Evolutionary conservation across 495 filamentous ascomycete species (phyloP), one percentile per base, ranked within the genome.

Genomic region (Bacidia gigantensis): DNA sequence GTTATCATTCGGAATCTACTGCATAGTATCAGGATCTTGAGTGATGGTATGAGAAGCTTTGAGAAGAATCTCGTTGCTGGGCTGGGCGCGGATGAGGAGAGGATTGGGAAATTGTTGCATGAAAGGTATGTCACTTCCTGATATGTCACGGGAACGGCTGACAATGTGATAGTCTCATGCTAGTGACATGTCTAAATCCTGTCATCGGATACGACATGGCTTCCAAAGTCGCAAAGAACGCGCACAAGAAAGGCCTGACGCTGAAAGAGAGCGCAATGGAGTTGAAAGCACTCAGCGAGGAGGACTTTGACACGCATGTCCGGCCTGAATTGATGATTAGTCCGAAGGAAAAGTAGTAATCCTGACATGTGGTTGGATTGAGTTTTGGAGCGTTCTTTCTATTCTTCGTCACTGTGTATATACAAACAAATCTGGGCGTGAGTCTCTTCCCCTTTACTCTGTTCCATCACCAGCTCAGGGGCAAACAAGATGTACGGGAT

Each of bases 201-300:
- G 86, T 96, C 65, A 98, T 98, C 66, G 92, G 92, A 29, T 98
- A 98, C 71, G 92, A 98, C 64, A 92, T 89, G 84, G 92, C 92
- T 44, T 86, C 80, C 65, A 96, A 95, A 75, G 90, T 96, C 12
- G 92, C 92, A 58, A 98, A 98, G 85, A 92, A 98, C 65, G 92
- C 92, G 18, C 92, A 98, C 74, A 95, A 96, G 82, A 97, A 96
- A 80, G 88, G 88, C 25, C 67, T 86, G 53, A 95, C 87, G 21
- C 76, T 98, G 41, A 96, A 96, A 74, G 73, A 89, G 70, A 88
- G 84, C 57, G 90, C 93, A 42, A 79, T 98, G 80, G 86, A 97
- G 74, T 76, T 98, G 58, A 80, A 93, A 58, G 90, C 87, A 44
- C 71, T 98, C 54, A 89, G 83, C 55, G 82, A 84, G 64, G 84